Conservation (phyloP, 2,329 filamentous ascomycete genomes). For the Dothidotthia symphoricarpi region DNA sequence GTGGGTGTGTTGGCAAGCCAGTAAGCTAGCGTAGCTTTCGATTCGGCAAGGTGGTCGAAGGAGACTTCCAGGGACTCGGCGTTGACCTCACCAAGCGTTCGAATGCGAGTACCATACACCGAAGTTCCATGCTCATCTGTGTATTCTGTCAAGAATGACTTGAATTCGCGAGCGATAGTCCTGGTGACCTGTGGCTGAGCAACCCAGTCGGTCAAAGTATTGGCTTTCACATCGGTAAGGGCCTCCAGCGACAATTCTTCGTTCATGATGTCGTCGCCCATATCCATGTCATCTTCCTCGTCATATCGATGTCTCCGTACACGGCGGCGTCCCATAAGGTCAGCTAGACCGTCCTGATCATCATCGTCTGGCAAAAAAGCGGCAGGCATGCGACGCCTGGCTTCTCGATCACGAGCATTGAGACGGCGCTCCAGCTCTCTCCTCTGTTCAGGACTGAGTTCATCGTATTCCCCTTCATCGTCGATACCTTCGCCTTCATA, state of each 20-base stretch:
- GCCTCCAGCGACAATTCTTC: constrained; percentile 92
- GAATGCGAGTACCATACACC: constrained; percentile 91
- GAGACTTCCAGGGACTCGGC: constrained; percentile 95
- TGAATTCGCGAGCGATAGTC: constrained; percentile 95
- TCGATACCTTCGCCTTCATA: constrained; percentile 74
- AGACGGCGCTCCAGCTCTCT: constrained; percentile 71
- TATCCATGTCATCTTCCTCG: constrained; percentile 86
- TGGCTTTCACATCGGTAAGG: constrained; percentile 87
- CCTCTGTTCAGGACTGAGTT: constrained; percentile 64
- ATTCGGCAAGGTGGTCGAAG: constrained; percentile 84
- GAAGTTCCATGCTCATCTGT: constrained; percentile 85
- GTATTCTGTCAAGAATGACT: constrained; percentile 93
- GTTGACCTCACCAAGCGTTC: constrained; percentile 95
- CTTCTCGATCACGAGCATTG: constrained; percentile 71
- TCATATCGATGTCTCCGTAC: constrained; percentile 88
- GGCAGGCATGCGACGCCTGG: constrained; percentile 63
- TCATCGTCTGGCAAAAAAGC: constrained; percentile 80
- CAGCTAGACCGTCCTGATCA: constrained; percentile 79
- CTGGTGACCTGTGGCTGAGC: constrained; percentile 84
- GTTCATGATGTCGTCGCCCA: constrained; percentile 91
- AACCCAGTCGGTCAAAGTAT: constrained; percentile 93
- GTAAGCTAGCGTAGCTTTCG: constrained; percentile 91
- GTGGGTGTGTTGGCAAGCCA: constrained; percentile 93
- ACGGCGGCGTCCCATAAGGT: constrained; percentile 81
- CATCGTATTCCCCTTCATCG: constrained; percentile 76